Base-by-base conservation (phyloP, 1,284 basidiomycete genomes). In the Ustilago lituana region DNA sequence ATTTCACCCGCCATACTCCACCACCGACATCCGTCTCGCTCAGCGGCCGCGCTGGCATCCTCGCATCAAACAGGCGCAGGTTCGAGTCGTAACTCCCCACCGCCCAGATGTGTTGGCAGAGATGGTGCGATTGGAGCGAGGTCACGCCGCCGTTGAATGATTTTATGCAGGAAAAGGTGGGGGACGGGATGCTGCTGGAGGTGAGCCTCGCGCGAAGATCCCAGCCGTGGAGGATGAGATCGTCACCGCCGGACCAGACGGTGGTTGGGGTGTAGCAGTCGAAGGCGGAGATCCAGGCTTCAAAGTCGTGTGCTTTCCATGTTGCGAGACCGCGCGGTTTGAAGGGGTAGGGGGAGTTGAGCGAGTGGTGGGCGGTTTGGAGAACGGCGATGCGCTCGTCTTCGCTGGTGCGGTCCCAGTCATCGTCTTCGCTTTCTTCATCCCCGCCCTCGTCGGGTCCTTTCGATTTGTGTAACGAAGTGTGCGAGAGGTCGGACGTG, bases 1-100 rank as follows among this genome's bases (percentile, higher is more conserved):
- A 98, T 82, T 96, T 95, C 45, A 93, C 88, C 15, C 96, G 87
- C 96, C 96, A 99, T 11, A 90, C 90, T 2, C 96, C 96, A 2
- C 96, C 96, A 1, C 92, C 93, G 1, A 93, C 88, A 48, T 90
- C 86, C 15, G 87, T 86, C 36, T 87, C 84, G 0, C 83, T 82
- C 3, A 98, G 62, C 0, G 92, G 88, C 0, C 80, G 78, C 1
- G 85, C 78, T 1, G 88, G 87, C 51, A 89, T 89, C 6, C 96
- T 89, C 0, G 85, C 86, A 81, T 98, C 96, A 78, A 94, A 97
- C 0, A 98, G 82, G 1, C 89, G 87, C 17, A 99, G 87, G 5
- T 85, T 87, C 60, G 87, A 86, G 83, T 98, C 91, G 82, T 99
- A 99, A 79, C 93, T 94, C 66, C 95, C 96, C 2, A 97, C 94